Percentiles rank a stretch among this genome's conserved stretches.
These are phyloP conservation scores for Metrosideros polymorpha DNA, from an alignment of 441 rosid species.

Conservation along the genomic window DNA sequence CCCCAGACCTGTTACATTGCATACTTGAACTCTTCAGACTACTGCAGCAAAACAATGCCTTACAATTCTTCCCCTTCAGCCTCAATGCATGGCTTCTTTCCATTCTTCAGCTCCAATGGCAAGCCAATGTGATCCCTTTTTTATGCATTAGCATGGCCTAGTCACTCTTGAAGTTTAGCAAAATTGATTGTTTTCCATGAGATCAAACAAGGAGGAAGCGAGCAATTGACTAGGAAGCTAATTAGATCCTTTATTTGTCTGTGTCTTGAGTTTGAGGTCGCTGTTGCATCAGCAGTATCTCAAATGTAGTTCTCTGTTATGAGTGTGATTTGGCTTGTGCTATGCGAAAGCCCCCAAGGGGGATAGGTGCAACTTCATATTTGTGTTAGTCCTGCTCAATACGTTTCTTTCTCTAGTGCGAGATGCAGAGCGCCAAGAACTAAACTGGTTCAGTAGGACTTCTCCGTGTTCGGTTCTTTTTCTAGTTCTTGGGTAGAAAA, in stretches of 20 bases:
- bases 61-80: neutral
- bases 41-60: neutral
- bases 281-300: neutral
- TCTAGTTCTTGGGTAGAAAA: neutral
- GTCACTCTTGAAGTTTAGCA: neutral
- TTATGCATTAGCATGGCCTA: neutral
- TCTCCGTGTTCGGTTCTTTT: neutral
- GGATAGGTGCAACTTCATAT: neutral
- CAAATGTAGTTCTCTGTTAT: neutral
- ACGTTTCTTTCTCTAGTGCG: neutral
- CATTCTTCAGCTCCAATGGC: neutral
- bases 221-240: neutral
- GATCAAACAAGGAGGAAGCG: neutral
- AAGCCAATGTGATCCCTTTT: neutral
- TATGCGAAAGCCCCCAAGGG: neutral
- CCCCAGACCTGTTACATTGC: neutral
- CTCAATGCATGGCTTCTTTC: neutral
- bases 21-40: neutral
- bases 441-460: neutral
- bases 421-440: neutral
- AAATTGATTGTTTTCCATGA: neutral
- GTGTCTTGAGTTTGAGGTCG: neutral
- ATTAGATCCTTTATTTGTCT: neutral
- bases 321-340: neutral
- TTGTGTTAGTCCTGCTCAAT: neutral